Percentiles rank a stretch among this genome's conserved stretches.
Evolutionary conservation across 179 eudicot genomes (phyloP).

Genomic region (Sideroxylon spinosum): DNA sequence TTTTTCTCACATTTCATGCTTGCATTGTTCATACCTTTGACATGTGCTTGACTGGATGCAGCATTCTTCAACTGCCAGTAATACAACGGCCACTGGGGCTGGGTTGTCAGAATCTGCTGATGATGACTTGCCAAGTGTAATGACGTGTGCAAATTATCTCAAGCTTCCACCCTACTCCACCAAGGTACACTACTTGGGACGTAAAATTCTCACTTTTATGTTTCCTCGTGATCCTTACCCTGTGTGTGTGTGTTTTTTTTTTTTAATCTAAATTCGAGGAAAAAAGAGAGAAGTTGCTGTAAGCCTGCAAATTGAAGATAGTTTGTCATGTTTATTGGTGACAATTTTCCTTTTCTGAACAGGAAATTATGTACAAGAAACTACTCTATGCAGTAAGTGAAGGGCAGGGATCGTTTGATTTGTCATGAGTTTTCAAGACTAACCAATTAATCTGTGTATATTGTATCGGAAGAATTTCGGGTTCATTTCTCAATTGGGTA

Average conservation of each 20-base stretch:
- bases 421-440: conserved; percentile 47
- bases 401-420: conserved; percentile 96
- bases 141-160: conserved; percentile 98
- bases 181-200: conserved; percentile 44
- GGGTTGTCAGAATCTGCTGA: conserved; percentile 76
- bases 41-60: conserved; percentile 27
- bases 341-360: conserved; percentile 24
- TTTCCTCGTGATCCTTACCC: not conserved
- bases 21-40: not conserved
- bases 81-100: conserved; percentile 46
- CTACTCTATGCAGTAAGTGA: conserved; percentile 83
- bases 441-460: conserved; percentile 22
- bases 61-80: conserved; percentile 67
- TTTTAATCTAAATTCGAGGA: no score
- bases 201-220: not conserved
- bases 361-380: conserved; percentile 94
- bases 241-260: not conserved
- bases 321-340: not conserved
- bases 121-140: conserved; percentile 95
- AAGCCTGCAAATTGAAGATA: not conserved
- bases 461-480: conserved; percentile 10
- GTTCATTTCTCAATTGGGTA: conserved; percentile 14
- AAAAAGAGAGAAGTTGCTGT: not conserved
- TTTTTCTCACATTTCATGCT: not conserved
- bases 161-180: conserved; percentile 99